Evolutionary conservation across 768 basidiomycete species (phyloP).

Genomic region (Mycena vulgaris): DNA sequence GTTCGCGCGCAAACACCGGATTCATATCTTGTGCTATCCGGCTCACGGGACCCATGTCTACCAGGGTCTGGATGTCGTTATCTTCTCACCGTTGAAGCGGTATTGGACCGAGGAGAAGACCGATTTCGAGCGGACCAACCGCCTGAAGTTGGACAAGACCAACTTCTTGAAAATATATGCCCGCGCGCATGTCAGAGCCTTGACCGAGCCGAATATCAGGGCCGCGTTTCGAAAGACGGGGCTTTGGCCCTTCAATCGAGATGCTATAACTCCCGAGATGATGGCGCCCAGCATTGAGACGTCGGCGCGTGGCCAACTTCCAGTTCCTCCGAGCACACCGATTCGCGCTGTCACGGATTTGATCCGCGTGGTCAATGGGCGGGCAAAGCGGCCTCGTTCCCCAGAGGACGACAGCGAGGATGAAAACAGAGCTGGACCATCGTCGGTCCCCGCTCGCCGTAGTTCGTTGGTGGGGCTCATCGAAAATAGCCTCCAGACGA

Average conservation of each 20-base stretch:
- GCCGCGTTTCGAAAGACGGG: constrained; percentile 58
- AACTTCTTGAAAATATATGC: constrained; percentile 57
- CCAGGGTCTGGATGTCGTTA: constrained; percentile 61
- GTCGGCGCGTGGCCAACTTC: constrained; percentile 40
- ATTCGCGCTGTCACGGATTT: constrained; percentile 21
- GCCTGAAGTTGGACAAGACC: constrained; percentile 46
- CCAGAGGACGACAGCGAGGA: not conserved
- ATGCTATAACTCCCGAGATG: constrained; percentile 49
- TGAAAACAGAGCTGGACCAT: not conserved
- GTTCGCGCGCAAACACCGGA: constrained; percentile 53
- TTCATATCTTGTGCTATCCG: constrained; percentile 61
- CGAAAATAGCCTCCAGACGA: not conserved
- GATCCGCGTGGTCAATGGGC: not conserved
- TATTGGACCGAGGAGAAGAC: constrained; percentile 41
- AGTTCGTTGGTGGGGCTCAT: not conserved
- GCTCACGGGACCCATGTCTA: constrained; percentile 61
- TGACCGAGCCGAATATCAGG: constrained; percentile 51
- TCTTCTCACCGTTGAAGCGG: constrained; percentile 51
- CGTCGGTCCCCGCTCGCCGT: not conserved
- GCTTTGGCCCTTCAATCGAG: constrained; percentile 53
- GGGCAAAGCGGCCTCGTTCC: not conserved
- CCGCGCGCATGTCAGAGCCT: constrained; percentile 47
- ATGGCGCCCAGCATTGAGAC: constrained; percentile 55
- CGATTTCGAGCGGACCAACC: constrained; percentile 34
- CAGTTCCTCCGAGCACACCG: constrained; percentile 40